phyloP scores from a whole-genome alignment of 441 rosid genomes.

The Aleurites moluccanus region DNA sequence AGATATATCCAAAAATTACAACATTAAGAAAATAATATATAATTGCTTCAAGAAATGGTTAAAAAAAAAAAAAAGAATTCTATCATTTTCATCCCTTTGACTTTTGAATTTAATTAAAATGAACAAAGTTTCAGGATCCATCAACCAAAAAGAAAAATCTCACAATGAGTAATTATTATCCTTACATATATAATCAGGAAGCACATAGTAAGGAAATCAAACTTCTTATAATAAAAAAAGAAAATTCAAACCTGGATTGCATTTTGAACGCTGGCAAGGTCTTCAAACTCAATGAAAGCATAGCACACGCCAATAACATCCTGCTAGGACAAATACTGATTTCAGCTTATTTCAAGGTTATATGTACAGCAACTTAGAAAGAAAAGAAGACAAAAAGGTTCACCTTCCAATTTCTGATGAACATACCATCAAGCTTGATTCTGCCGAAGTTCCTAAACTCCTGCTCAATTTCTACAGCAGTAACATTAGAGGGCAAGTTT shows the following conservation, averaged over 20 bases:
- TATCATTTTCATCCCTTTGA: not conserved
- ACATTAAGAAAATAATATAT: not conserved
- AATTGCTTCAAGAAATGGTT: not conserved
- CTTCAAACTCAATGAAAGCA: conserved; percentile 79
- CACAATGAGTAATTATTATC: not conserved
- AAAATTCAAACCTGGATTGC: conserved; percentile 58
- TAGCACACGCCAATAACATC: conserved; percentile 72
- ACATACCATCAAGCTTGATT: conserved; percentile 66
- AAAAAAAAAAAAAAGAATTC: not conserved
- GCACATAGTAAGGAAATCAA: not conserved
- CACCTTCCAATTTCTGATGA: conserved; percentile 70
- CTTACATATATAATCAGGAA: not conserved
- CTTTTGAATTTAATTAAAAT: not conserved
- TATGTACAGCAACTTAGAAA: not conserved
- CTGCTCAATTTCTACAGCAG: conserved; percentile 63
- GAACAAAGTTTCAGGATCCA: not conserved
- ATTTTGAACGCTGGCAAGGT: conserved; percentile 49
- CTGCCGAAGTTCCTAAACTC: conserved; percentile 64
- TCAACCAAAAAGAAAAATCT: not conserved
- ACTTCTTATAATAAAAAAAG: not conserved
- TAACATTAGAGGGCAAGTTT: conserved; percentile 58
- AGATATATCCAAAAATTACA: not conserved
- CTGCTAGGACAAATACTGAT: conserved; percentile 34
- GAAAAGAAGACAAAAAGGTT: not conserved
- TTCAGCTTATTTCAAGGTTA: conserved; percentile 26